A percentile compares a stretch with the other conserved stretches of the same genome.
phyloP scores from a whole-genome alignment of 805 yeast species.

The Suhomyces sp. region DNA sequence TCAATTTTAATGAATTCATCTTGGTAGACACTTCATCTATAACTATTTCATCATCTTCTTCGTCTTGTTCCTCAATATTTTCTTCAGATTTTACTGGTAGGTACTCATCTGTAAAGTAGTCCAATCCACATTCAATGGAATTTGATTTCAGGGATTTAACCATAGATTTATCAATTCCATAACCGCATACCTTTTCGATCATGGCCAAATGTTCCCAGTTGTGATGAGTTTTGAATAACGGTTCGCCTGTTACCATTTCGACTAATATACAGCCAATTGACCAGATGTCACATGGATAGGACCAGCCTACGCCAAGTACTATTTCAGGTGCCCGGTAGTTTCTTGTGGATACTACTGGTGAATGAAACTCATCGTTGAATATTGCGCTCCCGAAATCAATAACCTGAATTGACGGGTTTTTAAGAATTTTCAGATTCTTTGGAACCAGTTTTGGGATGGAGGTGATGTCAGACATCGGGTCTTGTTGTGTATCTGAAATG shows the following conservation, averaged over 20 bases:
- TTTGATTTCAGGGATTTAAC: constrained; percentile 31
- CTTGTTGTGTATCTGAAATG: constrained; percentile 10
- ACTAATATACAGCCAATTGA: constrained; percentile 91
- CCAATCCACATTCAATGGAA: constrained; percentile 42
- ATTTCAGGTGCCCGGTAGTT: constrained; percentile 98
- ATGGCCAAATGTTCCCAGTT: constrained; percentile 91
- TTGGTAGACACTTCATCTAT: constrained; percentile 30
- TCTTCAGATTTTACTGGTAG: constrained; percentile 6
- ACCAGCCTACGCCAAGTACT: constrained; percentile 93
- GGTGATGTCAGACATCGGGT: constrained; percentile 3
- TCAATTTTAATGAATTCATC: constrained; percentile 26
- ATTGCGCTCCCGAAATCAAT: constrained; percentile 98
- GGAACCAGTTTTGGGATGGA: constrained; percentile 25
- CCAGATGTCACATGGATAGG: constrained; percentile 97
- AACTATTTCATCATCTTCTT: constrained; percentile 29
- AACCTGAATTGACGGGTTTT: constrained; percentile 78
- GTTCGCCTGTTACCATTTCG: constrained; percentile 91
- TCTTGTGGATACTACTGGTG: constrained; percentile 87
- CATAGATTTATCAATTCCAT: constrained; percentile 46
- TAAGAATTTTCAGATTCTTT: constrained; percentile 49
- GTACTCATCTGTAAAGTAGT: constrained; percentile 33
- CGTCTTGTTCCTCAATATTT: constrained; percentile 15
- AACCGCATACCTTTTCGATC: constrained; percentile 80
- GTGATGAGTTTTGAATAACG: constrained; percentile 91
- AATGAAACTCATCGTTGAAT: constrained; percentile 90